A percentile compares a stretch with the other conserved stretches of the same genome.
These are phyloP conservation scores for Schizothecium vesticola DNA, from an alignment of 495 filamentous ascomycete genomes.

Conservation along the genomic window DNA sequence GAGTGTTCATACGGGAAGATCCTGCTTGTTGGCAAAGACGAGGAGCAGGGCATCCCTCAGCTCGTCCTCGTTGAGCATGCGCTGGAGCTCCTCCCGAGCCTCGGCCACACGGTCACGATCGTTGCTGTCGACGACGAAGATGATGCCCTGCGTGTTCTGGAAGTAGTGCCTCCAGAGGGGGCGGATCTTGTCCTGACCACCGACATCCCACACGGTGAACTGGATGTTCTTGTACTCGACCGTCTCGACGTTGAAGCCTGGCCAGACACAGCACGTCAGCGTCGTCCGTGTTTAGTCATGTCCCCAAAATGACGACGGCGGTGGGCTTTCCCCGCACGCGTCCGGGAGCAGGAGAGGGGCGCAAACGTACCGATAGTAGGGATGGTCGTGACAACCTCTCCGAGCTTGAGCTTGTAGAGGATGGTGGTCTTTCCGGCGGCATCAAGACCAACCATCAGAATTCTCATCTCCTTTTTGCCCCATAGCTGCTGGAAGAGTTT, in stretches of 20 bases:
- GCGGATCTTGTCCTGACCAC: slow-evolving; percentile 99
- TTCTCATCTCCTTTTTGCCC: slow-evolving; percentile 99
- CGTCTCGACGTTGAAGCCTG: slow-evolving; percentile 99
- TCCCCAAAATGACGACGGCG: neutral
- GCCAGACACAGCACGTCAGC: slow-evolving; percentile 25
- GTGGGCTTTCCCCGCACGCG: neutral
- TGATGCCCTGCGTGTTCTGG: slow-evolving; percentile 99
- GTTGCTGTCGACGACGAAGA: slow-evolving; percentile 99
- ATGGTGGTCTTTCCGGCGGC: slow-evolving; percentile 99
- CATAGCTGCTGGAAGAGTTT: slow-evolving; percentile 73
- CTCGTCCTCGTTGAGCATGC: slow-evolving; percentile 99
- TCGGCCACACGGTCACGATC: slow-evolving; percentile 99
- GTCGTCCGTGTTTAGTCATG: neutral
- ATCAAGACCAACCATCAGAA: slow-evolving; percentile 99
- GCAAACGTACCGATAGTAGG: slow-evolving; percentile 92
- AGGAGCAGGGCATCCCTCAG: slow-evolving; percentile 93
- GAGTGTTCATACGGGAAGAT: slow-evolving; percentile 80
- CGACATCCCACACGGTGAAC: slow-evolving; percentile 99
- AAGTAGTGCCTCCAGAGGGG: slow-evolving; percentile 99
- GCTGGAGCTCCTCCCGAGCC: slow-evolving; percentile 97
- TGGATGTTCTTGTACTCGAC: slow-evolving; percentile 99
- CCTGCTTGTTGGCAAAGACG: slow-evolving; percentile 99
- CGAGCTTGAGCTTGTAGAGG: slow-evolving; percentile 99
- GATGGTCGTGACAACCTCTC: slow-evolving; percentile 99
- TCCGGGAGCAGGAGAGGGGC: slow-evolving; percentile 4